These are phyloP conservation scores for Peziza echinospora DNA, from an alignment of 495 filamentous ascomycete genomes.

Conservation along the genomic window DNA sequence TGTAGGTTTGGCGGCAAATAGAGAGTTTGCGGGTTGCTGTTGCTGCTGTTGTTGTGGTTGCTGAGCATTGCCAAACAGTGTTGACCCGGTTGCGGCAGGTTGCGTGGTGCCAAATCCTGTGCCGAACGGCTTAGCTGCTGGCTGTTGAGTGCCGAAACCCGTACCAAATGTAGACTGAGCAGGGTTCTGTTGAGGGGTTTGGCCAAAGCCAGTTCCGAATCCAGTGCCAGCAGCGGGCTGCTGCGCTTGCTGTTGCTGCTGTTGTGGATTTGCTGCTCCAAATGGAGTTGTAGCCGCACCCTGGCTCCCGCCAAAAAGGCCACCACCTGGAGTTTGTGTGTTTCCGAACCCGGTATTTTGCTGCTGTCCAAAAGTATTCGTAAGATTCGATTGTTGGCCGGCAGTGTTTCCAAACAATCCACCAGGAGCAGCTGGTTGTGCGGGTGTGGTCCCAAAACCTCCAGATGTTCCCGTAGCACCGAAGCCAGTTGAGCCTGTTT, in stretches of 20 bases:
- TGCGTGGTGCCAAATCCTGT: constrained; percentile 23
- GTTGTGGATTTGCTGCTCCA: constrained; percentile 13
- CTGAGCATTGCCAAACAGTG: constrained; percentile 25
- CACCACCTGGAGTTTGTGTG: constrained; percentile 17
- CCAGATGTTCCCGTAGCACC: constrained; percentile 27
- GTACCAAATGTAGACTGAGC: constrained; percentile 14
- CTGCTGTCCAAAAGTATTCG: background rate
- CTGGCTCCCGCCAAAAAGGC: constrained; percentile 28
- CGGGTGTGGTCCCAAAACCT: constrained; percentile 28
- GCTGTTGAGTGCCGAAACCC: constrained; percentile 20
- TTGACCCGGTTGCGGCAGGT: constrained; percentile 23
- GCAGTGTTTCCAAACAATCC: constrained; percentile 28
- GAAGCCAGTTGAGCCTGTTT: constrained; percentile 23
- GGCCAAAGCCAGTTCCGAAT: constrained; percentile 21
- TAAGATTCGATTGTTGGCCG: constrained; percentile 15
- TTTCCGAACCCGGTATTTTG: constrained; percentile 8
- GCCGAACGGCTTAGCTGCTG: constrained; percentile 22
- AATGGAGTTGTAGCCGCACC: constrained; percentile 20
- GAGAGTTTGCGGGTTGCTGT: constrained; percentile 22
- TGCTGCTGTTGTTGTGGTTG: constrained; percentile 29
- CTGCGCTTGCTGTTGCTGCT: too few relatives aligned
- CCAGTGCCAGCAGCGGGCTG: constrained; percentile 3
- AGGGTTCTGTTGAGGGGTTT: constrained; percentile 22
- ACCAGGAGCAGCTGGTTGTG: constrained; percentile 24
- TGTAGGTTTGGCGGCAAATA: constrained; percentile 10